Evolutionary conservation across 345 rosid species (phyloP), one percentile per base, ranked within the genome.

Genomic region (Mercurialis annua): DNA sequence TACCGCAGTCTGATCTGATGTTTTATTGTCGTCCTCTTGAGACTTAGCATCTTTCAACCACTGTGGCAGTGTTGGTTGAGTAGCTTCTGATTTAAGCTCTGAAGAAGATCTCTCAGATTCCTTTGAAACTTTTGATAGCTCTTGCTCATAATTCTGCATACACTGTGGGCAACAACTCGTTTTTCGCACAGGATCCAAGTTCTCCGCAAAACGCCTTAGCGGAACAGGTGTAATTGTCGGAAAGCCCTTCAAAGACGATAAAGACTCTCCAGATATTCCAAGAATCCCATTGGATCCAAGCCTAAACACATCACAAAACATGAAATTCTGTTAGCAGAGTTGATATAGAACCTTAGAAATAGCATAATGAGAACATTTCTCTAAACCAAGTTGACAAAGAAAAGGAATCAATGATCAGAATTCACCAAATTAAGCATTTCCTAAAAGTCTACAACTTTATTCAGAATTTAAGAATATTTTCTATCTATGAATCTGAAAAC

Each of bases 1-100:
- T 77, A 82, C 95, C 24, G 36, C 70, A 34, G 71, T 64, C 77
- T 78, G 84, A 75, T 85, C 85, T 29, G 70, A 48, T 21, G 81
- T 68, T 59, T 77, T 72, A 16, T 34, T 59, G 46, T 71, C 80
- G 49, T 64, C 74, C 31, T 76, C 84, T 38, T 69, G 76, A 57
- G 73, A 68, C 80, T 84, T 87, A 40, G 93, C 98, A 67, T 74
- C 85, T 70, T 82, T 87, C 79, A 94, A 66, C 99, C 99, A 94
- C 59, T 66, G 83, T 29, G 92, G 96, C 75, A 84, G 79, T 49
- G 76, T 62, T 12, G 81, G 76, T 58, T 68, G 68, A 51, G 71
- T 61, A 66, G 85, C 77, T 74, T 90, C 80, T 51, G 81, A 55
- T 65, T 71, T 90, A 65, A 76, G 62, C 69, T 78, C 86, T 1